Percentiles rank a stretch among this genome's conserved stretches.
Conservation (phyloP, 805 yeast species). For the Clavispora vitiphila region DNA sequence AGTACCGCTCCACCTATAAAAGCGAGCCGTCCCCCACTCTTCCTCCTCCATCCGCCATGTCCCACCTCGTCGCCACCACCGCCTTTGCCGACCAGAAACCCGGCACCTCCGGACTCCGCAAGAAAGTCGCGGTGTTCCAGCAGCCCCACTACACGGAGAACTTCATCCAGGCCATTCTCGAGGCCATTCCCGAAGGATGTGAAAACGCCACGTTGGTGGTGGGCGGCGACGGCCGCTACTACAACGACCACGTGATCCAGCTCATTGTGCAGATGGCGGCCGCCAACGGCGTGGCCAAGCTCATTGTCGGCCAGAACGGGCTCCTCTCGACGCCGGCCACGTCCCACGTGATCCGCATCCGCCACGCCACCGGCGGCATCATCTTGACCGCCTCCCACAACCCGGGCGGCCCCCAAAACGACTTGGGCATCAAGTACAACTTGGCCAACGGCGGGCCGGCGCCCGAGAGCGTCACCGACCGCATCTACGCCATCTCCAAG, state of each 20-base stretch:
- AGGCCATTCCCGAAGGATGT: constrained; percentile 88
- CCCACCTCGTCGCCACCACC: constrained; percentile 47
- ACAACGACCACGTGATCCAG: constrained; percentile 76
- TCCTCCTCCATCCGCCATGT: constrained; percentile 5
- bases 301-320: constrained; percentile 85
- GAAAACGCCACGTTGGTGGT: constrained; percentile 71
- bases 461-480: constrained; percentile 88
- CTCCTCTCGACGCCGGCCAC: constrained; percentile 94
- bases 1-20: neutral
- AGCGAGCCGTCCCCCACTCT: neutral
- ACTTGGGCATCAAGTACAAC: constrained; percentile 93
- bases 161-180: constrained; percentile 81
- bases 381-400: constrained; percentile 95
- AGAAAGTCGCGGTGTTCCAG: constrained; percentile 82
- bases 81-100: constrained; percentile 92
- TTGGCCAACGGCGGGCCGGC: constrained; percentile 97
- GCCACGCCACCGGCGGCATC: constrained; percentile 84
- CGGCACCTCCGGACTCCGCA: constrained; percentile 95
- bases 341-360: constrained; percentile 80
- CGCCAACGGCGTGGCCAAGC: constrained; percentile 82
- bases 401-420: constrained; percentile 94
- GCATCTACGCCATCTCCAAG: constrained; percentile 69
- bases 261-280: constrained; percentile 79
- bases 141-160: constrained; percentile 82
- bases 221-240: constrained; percentile 97